Evolutionary conservation across 2,329 filamentous ascomycete species (phyloP).

Genomic region (Ascochyta koolunga): DNA sequence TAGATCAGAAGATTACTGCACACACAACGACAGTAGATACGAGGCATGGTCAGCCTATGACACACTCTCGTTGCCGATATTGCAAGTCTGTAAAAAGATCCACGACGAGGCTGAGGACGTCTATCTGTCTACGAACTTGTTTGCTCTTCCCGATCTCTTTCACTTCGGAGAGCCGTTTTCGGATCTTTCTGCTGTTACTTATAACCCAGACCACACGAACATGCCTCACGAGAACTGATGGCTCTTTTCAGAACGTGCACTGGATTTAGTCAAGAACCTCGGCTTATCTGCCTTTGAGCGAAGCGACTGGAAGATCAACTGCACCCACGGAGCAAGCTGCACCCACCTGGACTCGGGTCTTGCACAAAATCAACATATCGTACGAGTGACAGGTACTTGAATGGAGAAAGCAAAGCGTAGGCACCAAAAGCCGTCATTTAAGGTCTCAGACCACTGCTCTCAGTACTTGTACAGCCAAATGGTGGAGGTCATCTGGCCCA

Average conservation of each 20-base stretch:
- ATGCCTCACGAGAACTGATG: too few species aligned
- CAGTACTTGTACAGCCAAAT: neutral
- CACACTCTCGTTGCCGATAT: conserved; percentile 16
- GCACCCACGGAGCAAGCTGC: neutral
- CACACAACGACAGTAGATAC: neutral
- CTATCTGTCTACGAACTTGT: conserved; percentile 24
- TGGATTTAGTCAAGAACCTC: too few species aligned
- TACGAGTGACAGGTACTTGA: neutral
- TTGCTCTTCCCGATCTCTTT: conserved; percentile 16
- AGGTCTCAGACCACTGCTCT: too few species aligned
- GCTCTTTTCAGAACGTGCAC: too few species aligned
- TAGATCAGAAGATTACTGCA: too few species aligned
- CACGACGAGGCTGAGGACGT: conserved; percentile 20
- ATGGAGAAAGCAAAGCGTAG: neutral
- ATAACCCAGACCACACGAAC: too few species aligned
- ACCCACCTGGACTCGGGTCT: too few species aligned
- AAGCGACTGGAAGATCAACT: neutral
- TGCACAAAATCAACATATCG: too few species aligned
- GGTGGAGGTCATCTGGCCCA: neutral
- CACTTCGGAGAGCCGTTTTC: neutral
- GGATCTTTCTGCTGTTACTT: too few species aligned
- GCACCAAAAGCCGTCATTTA: too few species aligned
- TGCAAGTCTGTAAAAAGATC: conserved; percentile 21
- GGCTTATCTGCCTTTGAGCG: neutral
- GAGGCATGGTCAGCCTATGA: neutral